These are phyloP conservation scores for Aspergillus flavus DNA, from an alignment of 2,329 filamentous ascomycete genomes.

Conservation along the genomic window DNA sequence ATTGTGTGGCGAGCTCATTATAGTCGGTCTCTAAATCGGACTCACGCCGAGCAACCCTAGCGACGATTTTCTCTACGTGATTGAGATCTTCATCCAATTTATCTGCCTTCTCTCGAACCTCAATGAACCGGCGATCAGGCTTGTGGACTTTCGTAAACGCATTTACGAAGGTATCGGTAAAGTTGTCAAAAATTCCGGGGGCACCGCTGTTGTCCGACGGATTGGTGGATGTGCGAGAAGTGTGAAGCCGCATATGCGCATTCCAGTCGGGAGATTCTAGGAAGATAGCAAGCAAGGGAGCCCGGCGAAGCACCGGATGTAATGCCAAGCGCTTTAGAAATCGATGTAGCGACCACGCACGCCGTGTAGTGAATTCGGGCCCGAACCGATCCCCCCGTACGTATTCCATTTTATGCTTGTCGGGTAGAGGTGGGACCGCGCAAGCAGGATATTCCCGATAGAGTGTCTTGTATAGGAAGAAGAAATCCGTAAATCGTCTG, in stretches of 20 bases:
- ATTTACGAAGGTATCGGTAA: slow-evolving; percentile 95
- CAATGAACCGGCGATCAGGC: slow-evolving; percentile 89
- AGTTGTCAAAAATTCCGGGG: slow-evolving; percentile 83
- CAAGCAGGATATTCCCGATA: slow-evolving; percentile 85
- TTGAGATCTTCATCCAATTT: slow-evolving; percentile 92
- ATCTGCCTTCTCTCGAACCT: slow-evolving; percentile 88
- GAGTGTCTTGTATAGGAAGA: slow-evolving; percentile 92
- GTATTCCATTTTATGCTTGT: slow-evolving; percentile 99
- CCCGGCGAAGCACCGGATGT: slow-evolving; percentile 84
- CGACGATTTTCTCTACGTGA: slow-evolving; percentile 94
- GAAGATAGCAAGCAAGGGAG: slow-evolving; percentile 81
- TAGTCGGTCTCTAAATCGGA: slow-evolving; percentile 86
- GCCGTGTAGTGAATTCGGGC: slow-evolving; percentile 83
- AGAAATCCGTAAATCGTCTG: slow-evolving; percentile 95
- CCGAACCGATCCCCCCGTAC: slow-evolving; percentile 96
- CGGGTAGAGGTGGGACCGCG: slow-evolving; percentile 90
- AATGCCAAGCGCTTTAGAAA: slow-evolving; percentile 85
- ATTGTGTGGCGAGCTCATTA: slow-evolving; percentile 86
- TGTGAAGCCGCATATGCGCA: slow-evolving; percentile 82
- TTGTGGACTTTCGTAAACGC: slow-evolving; percentile 97
- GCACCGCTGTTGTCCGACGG: slow-evolving; percentile 44
- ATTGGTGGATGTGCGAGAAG: slow-evolving; percentile 62
- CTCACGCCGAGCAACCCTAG: slow-evolving; percentile 84
- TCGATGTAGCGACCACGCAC: slow-evolving; percentile 86
- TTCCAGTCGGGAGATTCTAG: slow-evolving; percentile 96